Evolutionary conservation across 768 basidiomycete species (phyloP), one percentile per base, ranked within the genome.

Genomic region (Mycena maculata): DNA sequence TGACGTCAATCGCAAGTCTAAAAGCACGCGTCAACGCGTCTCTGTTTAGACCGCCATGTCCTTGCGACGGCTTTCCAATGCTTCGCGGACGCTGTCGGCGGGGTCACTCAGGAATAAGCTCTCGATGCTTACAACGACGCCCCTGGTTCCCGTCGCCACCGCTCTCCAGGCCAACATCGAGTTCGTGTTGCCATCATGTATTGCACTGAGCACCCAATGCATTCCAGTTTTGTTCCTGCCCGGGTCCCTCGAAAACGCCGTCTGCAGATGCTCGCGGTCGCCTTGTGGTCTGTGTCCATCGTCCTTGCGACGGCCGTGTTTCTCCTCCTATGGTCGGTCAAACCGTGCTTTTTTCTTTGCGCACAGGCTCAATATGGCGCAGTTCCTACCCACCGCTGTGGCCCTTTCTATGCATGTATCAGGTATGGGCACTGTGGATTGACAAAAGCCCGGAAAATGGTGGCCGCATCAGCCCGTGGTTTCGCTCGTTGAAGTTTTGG

Each of bases 321-420:
- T 82, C 82, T 97, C 36, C 75, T 92, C n/a, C 83, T 96, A 48
- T 91, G 93, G 96, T 96, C 74, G 75, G 92, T 33, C 36, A 57
- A 23, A 27, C 10, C 50, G 31, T 68, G 33, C 18, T 55, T 44
- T 56, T 18, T 39, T 30, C 36, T 41, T 48, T 30, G 20, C 42
- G 41, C 61, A 15, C n/a, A 47, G 42, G 23, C 10, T 60, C 47
- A 41, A 41, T 67, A 25, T 27, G 22, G 57, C 57, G 41, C 70
- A 98, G 97, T 73, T 96, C 97, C 3, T 86, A 94, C 66, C 97
- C 96, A 0, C 86, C 89, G 2, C 79, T 96, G 42, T 99, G 98
- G 98, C 94, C 95, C 0, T 74, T 95, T 33, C 76, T 98, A 39
- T 82, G 87, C 13, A 76, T 87, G 30, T 99, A 99, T 79, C 74